Conservation (phyloP, 495 filamentous ascomycete genomes). For the Cercophora sp. region DNA sequence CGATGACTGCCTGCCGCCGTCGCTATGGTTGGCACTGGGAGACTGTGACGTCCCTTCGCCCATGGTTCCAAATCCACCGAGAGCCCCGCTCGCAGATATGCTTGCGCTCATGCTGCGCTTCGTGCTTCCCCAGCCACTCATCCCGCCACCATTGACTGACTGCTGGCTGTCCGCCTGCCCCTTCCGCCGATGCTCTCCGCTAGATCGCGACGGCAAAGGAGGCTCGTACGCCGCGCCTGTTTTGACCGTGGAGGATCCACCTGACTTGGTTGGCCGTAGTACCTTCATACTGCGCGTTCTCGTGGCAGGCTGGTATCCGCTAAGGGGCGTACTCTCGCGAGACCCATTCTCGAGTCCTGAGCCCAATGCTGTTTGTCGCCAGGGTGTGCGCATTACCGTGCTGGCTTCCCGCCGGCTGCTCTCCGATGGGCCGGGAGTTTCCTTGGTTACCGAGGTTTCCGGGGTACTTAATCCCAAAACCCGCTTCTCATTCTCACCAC, state of each 20-base stretch:
- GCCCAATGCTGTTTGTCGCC: conserved; percentile 57
- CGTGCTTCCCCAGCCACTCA: conserved; percentile 34
- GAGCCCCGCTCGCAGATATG: conserved; percentile 6
- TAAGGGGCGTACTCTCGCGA: conserved; percentile 28
- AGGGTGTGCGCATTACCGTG: conserved; percentile 60
- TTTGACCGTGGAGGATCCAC: conserved; percentile 40
- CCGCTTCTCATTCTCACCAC: conserved; percentile 34
- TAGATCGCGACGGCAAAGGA: conserved; percentile 31
- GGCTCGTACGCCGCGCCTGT: conserved; percentile 47
- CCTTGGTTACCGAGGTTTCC: conserved; percentile 28
- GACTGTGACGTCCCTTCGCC: conserved; percentile 5
- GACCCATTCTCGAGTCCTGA: conserved; percentile 29
- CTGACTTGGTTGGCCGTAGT: conserved; percentile 60
- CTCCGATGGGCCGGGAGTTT: conserved; percentile 28
- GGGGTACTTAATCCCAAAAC: conserved; percentile 21
- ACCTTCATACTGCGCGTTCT: conserved; percentile 71
- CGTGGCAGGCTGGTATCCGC: conserved; percentile 55
- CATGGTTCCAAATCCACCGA: conserved; percentile 9
- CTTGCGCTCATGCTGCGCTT: conserved; percentile 31
- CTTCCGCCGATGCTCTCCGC: conserved; percentile 37
- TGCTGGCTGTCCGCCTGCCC: conserved; percentile 28
- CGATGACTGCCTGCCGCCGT: conserved; percentile 30
- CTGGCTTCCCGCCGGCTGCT: conserved; percentile 42
- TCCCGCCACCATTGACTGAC: conserved; percentile 27
- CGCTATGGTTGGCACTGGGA: background rate